These are phyloP conservation scores for Syzygium aqueum DNA, from an alignment of 345 rosid species.

Conservation along the genomic window DNA sequence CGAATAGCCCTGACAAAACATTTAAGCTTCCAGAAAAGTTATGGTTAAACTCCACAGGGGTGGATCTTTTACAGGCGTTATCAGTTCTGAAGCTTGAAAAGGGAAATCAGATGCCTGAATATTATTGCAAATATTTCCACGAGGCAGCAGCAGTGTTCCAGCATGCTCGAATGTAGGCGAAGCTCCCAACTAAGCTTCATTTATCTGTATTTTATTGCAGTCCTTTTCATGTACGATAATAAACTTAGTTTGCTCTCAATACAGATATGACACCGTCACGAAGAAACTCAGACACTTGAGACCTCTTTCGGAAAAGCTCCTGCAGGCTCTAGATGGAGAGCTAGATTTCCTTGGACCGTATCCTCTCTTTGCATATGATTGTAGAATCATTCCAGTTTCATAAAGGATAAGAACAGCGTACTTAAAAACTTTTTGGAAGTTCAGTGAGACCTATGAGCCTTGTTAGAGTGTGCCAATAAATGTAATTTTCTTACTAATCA, in stretches of 20 bases:
- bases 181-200: neutral
- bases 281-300: constrained; percentile 54
- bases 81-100: constrained; percentile 73
- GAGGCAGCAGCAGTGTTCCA: constrained; percentile 83
- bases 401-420: neutral
- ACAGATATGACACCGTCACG: constrained; percentile 52
- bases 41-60: neutral
- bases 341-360: constrained; percentile 93
- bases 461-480: neutral
- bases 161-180: constrained; percentile 63
- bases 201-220: neutral
- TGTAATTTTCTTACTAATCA: constrained; percentile 21
- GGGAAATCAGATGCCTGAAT: constrained; percentile 70
- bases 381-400: neutral
- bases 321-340: constrained; percentile 31
- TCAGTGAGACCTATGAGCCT: neutral
- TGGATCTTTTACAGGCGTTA: constrained; percentile 33
- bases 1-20: neutral
- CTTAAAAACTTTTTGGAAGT: neutral
- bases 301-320: constrained; percentile 49
- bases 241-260: neutral
- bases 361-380: constrained; percentile 23
- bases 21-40: neutral
- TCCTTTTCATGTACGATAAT: neutral
- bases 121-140: constrained; percentile 52